Evolutionary conservation across 2,329 filamentous ascomycete genomes (phyloP).

Genomic region (Cladorrhinum sp.): DNA sequence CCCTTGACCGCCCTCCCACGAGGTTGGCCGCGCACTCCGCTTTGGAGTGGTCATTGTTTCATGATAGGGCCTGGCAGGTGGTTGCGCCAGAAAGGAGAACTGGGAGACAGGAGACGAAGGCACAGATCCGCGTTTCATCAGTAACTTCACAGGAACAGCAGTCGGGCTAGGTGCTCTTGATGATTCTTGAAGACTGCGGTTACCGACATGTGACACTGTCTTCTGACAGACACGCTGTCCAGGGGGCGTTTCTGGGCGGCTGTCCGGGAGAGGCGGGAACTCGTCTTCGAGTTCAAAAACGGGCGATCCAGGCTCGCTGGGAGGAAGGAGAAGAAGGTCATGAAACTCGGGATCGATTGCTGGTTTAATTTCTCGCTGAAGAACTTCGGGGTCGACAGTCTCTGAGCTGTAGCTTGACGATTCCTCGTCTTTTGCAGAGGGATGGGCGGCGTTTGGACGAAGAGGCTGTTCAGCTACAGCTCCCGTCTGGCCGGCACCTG

Average conservation of each 20-base stretch:
- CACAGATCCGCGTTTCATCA: conserved; percentile 48
- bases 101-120: conserved; percentile 39
- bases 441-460: conserved; percentile 35
- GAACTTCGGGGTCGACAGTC: conserved; percentile 55
- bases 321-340: conserved; percentile 62
- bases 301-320: conserved; percentile 55
- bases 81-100: conserved; percentile 6
- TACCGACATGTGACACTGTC: conserved; percentile 37
- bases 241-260: conserved; percentile 55
- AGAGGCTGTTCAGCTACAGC: conserved; percentile 38
- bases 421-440: conserved; percentile 33
- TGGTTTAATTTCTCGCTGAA: conserved; percentile 56
- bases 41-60: conserved; percentile 35
- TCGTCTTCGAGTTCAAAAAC: conserved; percentile 33
- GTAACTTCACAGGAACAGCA: conserved; percentile 55
- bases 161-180: conserved; percentile 55
- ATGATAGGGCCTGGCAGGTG: conserved; percentile 30
- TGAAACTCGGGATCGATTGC: conserved; percentile 65
- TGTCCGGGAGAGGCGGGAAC: conserved; percentile 57
- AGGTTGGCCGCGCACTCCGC: conserved; percentile 51
- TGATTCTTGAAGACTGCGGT: conserved; percentile 47
- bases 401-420: conserved; percentile 33
- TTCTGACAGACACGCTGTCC: conserved; percentile 39
- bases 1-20: conserved; percentile 64
- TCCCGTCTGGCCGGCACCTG: conserved; percentile 62